Percentiles rank a stretch among this genome's conserved stretches.
Evolutionary conservation across 1,139 yeast species (phyloP).

Genomic region (Suhomyces chickasaworum): DNA sequence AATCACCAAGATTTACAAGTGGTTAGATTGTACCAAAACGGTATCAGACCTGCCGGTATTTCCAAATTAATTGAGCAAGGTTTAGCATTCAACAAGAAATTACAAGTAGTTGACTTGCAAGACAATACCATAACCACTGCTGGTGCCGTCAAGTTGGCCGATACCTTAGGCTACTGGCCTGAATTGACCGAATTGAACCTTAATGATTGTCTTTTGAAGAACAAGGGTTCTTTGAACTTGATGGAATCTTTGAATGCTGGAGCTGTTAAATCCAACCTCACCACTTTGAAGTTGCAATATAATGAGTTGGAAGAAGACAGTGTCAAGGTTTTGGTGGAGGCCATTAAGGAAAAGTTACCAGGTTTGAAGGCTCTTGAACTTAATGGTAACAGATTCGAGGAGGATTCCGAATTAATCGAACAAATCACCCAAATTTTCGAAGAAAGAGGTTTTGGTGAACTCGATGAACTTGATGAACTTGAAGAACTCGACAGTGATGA

Average conservation of each 20-base stretch:
- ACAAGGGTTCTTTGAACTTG: constrained; percentile 65
- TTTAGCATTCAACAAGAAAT: constrained; percentile 57
- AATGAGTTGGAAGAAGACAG: constrained; percentile 80
- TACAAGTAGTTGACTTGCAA: constrained; percentile 81
- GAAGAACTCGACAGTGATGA: constrained; percentile 89
- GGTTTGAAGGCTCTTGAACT: constrained; percentile 69
- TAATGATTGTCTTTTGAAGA: constrained; percentile 84
- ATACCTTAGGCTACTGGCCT: constrained; percentile 54
- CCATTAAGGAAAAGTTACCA: constrained; percentile 58
- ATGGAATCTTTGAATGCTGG: constrained; percentile 50
- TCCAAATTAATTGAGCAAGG: constrained; percentile 75
- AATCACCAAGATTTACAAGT: constrained; percentile 74
- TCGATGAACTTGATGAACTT: constrained; percentile 91
- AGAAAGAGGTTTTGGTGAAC: constrained; percentile 73
- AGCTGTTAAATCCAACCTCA: constrained; percentile 42
- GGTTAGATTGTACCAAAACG: constrained; percentile 88
- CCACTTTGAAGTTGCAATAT: constrained; percentile 74
- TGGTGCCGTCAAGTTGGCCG: constrained; percentile 59
- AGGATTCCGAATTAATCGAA: constrained; percentile 41
- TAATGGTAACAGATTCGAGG: constrained; percentile 83
- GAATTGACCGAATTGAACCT: constrained; percentile 74
- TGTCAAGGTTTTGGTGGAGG: constrained; percentile 55
- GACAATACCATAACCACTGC: constrained; percentile 89
- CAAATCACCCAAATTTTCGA: constrained; percentile 57
- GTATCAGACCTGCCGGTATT: constrained; percentile 93